phyloP scores from a whole-genome alignment of 352 stramenopile species.

The Phytophthora pisi region DNA sequence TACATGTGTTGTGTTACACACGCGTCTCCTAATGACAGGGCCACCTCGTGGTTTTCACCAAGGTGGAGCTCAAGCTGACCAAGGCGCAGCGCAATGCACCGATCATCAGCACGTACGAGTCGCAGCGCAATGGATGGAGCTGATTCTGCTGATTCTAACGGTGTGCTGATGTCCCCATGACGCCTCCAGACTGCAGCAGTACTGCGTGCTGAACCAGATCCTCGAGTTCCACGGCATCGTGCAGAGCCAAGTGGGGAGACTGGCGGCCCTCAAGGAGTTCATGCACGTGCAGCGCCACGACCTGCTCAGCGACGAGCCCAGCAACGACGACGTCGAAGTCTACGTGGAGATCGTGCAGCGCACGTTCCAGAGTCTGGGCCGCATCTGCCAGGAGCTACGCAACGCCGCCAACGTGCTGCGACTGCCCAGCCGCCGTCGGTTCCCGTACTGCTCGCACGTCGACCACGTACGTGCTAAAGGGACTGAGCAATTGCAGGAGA shows the following conservation, averaged over 20 bases:
- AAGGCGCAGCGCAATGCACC: conserved; percentile 59
- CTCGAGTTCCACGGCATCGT: conserved; percentile 80
- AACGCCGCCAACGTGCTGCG: conserved; percentile 75
- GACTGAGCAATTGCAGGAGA: neutral
- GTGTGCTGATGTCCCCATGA: conserved; percentile 1
- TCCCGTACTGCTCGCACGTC: conserved; percentile 81
- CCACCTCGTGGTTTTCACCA: conserved; percentile 75
- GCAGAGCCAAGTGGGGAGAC: conserved; percentile 57
- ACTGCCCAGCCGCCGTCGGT: conserved; percentile 74
- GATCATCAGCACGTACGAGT: conserved; percentile 55
- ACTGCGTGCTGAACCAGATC: conserved; percentile 86
- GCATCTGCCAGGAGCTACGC: conserved; percentile 70
- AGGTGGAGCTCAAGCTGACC: conserved; percentile 72
- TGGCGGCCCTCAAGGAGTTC: conserved; percentile 60
- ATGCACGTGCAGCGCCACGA: conserved; percentile 49
- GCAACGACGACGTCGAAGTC: conserved; percentile 57
- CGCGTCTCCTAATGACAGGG: conserved; percentile 42
- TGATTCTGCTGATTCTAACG: conserved; percentile 11
- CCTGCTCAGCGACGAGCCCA: conserved; percentile 41
- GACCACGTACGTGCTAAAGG: conserved; percentile 61
- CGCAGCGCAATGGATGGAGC: neutral
- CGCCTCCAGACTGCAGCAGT: conserved; percentile 66
- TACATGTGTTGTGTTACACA: conserved; percentile 24
- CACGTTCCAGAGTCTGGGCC: conserved; percentile 54
- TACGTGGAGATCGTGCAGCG: conserved; percentile 58